Evolutionary conservation across 306 rosid species (phyloP), one percentile per base, ranked within the genome.

Genomic region (Rubus parviflorus): DNA sequence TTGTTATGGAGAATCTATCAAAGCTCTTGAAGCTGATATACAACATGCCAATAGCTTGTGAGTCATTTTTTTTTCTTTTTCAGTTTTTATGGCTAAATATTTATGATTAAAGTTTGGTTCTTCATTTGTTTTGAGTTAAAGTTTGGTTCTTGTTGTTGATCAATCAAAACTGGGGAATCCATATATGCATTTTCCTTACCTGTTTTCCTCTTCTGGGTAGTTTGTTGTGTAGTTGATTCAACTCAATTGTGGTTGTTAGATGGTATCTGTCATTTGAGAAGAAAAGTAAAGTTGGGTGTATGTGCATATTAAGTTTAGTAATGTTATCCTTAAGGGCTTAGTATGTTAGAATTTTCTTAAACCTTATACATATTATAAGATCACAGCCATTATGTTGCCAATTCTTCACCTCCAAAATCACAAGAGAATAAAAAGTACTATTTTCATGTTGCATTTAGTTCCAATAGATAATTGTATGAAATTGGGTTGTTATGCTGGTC

Each of bases 11-110:
- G 90, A 87, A 73, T 91, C 92, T 76, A 70, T 91, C 70, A 82
- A 88, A 78, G 84, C 92, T 57, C 90, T 91, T 52, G 90, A 91
- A 89, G 91, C 86, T 70, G 89, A 91, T 79, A 86, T 91, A 20
- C 87, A 83, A 48, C 91, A 86, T 83, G 94, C 94, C 81, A 89
- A 89, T 75, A 75, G 68, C 82, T 60, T 89, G 97, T 89, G 82
- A 91, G 93, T 84, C 75, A 14, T 8, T 43, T 8, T 46, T 76
- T 30, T 5, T 74, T 14, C 47, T 6, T 5, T 49, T 7, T 64
- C 17, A 30, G 47, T 48, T 46, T 16, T 30, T 53, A 22, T 7
- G 35, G 35, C 35, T 30, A 30, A 30, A 9, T 37, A n/a, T 72
- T 41, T 68, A 8, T 23, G 23, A n/a, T 63, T 19, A 4, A 54